These are phyloP conservation scores for Falciphora oryzae DNA, from an alignment of 2,329 filamentous ascomycete genomes.

Conservation along the genomic window DNA sequence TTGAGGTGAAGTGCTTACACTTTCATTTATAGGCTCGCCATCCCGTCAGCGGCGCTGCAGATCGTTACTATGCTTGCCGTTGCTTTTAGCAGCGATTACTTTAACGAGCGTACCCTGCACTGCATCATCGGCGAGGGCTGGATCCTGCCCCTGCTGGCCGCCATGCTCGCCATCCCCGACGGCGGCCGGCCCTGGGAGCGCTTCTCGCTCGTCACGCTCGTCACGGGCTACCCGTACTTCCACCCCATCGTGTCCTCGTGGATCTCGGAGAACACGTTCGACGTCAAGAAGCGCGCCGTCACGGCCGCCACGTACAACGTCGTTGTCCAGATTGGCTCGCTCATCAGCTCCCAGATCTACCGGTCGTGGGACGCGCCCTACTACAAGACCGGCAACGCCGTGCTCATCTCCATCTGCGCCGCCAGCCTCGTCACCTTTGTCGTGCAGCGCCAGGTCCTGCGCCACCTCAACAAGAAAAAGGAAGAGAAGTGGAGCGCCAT, in stretches of 20 bases:
- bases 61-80: conserved; percentile 50
- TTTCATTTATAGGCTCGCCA: no score
- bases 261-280: conserved; percentile 43
- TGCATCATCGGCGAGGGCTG: conserved; percentile 47
- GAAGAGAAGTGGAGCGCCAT: conserved; percentile 39
- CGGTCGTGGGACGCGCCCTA: conserved; percentile 45
- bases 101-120: conserved; percentile 48
- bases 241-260: conserved; percentile 48
- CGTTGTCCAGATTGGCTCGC: conserved; percentile 38
- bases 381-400: conserved; percentile 52
- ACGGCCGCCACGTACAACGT: conserved; percentile 43
- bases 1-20: no score
- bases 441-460: conserved; percentile 37
- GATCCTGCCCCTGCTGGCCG: conserved; percentile 45
- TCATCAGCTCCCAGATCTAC: conserved; percentile 43
- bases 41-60: conserved; percentile 50
- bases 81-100: conserved; percentile 48
- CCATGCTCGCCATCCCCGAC: conserved; percentile 42
- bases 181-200: conserved; percentile 44
- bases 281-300: conserved; percentile 43
- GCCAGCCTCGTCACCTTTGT: conserved; percentile 45
- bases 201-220: conserved; percentile 43
- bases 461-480: conserved; percentile 43
- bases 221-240: conserved; percentile 41
- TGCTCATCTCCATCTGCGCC: conserved; percentile 46